Base-by-base conservation (phyloP, 2,329 filamentous ascomycete species). In the Sporothrix pseudoabietina region DNA sequence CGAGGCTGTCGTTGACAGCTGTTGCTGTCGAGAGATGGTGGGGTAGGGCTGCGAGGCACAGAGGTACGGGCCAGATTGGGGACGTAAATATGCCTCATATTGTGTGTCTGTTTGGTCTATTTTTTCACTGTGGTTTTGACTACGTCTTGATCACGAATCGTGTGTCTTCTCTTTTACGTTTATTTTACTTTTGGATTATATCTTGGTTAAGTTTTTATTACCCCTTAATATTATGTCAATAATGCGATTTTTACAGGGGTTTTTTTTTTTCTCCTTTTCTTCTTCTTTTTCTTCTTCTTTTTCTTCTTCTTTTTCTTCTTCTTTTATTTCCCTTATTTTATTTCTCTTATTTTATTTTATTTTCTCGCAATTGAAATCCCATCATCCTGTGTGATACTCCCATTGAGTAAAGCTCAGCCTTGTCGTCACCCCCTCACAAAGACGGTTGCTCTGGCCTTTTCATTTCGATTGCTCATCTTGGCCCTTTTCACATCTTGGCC, bases 131-230 rank as follows among this genome's bases (percentile, higher is more conserved):
- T 22, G 39, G 9, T 30, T 30, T 47, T 47, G 22, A 22, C 10
- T 41, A 41, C 59, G 52, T 55, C 19, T 55, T 55, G 52, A 49
- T 14, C 12, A 19, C 44, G 4, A 1, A 49, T 49, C 14, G 44
- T 35, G 26, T 19, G 6, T 59, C 19, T 35, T 32, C n/a, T 59
- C 8, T 32, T 32, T 14, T 19, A 12, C 10, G 19, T 22, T 10
- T 61, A 19, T 66, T 66, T 66, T 55, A 55, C 22, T 66, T n/a
- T 39, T 66, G 61, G 61, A 30, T 47, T 44, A 66, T 41, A 47
- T 66, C 61, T 66, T 22, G 12, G 8, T 61, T 10, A 16, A 47
- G 16, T 66, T 55, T 16, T 30, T 30, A 55, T 30, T 41, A 65
- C 61, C 39, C 39, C 39, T 66, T 66, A 65, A 41, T 65, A 65